Evolutionary conservation across 257 asterid genomes (phyloP), one percentile per base, ranked within the genome.

Genomic region (Gentiana dahurica): DNA sequence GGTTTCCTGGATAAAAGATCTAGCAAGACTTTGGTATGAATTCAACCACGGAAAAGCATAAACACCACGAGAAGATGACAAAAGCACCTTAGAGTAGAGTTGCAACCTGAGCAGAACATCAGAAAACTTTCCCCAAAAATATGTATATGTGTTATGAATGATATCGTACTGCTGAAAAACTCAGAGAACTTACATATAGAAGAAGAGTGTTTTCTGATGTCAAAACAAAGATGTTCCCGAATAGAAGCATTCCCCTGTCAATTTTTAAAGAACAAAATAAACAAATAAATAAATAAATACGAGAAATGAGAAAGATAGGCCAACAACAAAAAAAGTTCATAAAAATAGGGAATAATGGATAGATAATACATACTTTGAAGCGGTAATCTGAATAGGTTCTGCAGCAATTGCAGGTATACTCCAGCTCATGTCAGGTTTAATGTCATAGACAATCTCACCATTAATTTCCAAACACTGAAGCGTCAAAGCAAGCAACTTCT

Each of bases 341-440:
- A 41, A 10, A 3, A 12, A 10, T 32, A 24, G 49, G 7, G 65
- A 35, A 49, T 34, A 57, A 43, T 52, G 65, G 44, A 74, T 66
- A 56, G 47, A 53, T 45, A 54, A 33, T 51, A 54, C 51, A 51
- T 73, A 90, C 98, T 78, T 76, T n/a, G 98, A 86, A 54, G 94
- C 85, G 68, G 96, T 85, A 67, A 87, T 89, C 68, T 72, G 61
- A 68, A 91, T 93, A 59, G 98, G 90, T 59, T 84, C 86, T 2
- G 96, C 98, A 68, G 84, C 89, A 68, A 85, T 71, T 66, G 98
- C 95, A 35, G 90, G 75, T 68, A 91, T 72, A 77, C 83, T 81
- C 98, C 98, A 87, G 77, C 94, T 85, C 89, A 87, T 73, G 69
- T 91, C 98, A 72, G 91, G 94, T 76, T 79, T 87, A 59, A 81